Evolutionary conservation across 2,329 filamentous ascomycete genomes (phyloP).

Genomic region (Verticillium nonalfalfae): DNA sequence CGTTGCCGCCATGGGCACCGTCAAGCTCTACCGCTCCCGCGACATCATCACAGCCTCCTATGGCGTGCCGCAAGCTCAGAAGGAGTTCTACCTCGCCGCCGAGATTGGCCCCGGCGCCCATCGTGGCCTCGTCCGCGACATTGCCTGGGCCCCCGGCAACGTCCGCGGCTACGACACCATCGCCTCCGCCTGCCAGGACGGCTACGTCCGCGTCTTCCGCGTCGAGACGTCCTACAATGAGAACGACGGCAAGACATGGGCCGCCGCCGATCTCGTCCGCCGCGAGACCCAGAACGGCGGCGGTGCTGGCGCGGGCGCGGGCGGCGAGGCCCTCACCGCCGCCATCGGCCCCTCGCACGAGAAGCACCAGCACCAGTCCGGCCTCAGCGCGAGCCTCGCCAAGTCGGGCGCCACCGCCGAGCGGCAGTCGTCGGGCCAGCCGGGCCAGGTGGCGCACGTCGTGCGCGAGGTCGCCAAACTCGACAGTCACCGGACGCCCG

Average conservation of each 20-base stretch:
- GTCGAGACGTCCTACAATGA: constrained; percentile 52
- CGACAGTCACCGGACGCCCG: constrained; percentile 60
- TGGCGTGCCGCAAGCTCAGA: constrained; percentile 49
- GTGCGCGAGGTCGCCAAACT: constrained; percentile 60
- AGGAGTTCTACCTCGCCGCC: constrained; percentile 79
- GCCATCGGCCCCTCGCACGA: constrained; percentile 9
- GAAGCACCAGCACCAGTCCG: constrained; percentile 32
- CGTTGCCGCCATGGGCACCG: constrained; percentile 77
- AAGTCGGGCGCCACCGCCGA: constrained; percentile 42
- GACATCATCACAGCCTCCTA: constrained; percentile 47
- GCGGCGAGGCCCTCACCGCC: constrained; percentile 4
- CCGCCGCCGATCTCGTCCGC: constrained; percentile 35
- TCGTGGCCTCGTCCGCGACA: constrained; percentile 72
- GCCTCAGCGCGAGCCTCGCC: constrained; percentile 46
- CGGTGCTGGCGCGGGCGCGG: constrained; percentile 1
- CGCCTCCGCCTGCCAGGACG: constrained; percentile 90
- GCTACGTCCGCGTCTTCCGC: constrained; percentile 82
- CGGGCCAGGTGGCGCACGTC: constrained; percentile 60
- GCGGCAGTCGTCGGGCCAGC: constrained; percentile 47
- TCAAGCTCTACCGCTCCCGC: constrained; percentile 75
- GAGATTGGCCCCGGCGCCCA: constrained; percentile 68
- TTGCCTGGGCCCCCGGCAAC: constrained; percentile 89
- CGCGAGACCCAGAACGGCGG: constrained; percentile 13
- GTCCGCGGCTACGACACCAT: constrained; percentile 86
- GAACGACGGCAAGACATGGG: constrained; percentile 44